Evolutionary conservation across 768 basidiomycete genomes (phyloP), one percentile per base, ranked within the genome.

Genomic region (Rhizopogon vesiculosus): DNA sequence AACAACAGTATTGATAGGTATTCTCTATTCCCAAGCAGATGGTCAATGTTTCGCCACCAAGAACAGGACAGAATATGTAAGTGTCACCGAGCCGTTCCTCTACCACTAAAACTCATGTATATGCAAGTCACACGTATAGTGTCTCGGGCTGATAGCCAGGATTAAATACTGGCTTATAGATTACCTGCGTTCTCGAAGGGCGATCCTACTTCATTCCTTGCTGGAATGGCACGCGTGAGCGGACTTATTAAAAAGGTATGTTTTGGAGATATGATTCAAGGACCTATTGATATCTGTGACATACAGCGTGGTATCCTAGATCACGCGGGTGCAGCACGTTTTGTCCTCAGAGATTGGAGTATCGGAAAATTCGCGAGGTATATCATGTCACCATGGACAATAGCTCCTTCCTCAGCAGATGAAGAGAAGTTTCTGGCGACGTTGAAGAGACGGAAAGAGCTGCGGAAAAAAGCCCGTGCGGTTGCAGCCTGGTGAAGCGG

Each of bases 291-390:
- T 51, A 45, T 50, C 59, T 64, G 51, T 49, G 58, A 45, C 53
- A 51, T 54, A 46, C 64, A 93, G 89, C 82, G 78, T 66, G 91
- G 91, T 45, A 77, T 80, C 25, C 72, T 84, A 10, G 93, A 96
- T 67, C 70, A 89, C 48, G 77, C 81, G 3, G 83, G 82, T 42
- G 91, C 93, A 4, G 86, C 89, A 15, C 85, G 89, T 19, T 77
- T 87, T 56, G 77, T 97, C 39, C 77, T 97, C 43, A 84, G 88
- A 9, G 93, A 96, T 72, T 97, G 93, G 93, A 83, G 77, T 56
- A 78, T 76, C 7, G 86, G 87, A 51, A 86, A 81, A 59, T 77
- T 96, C 62, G 79, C 83, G 25, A 81, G 87, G 57, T 94, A 89
- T 72, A 84, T 87, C 5, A 69, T 76, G 45, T 87, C 87, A 1